A percentile compares a stretch with the other conserved stretches of the same genome.
phyloP scores from a whole-genome alignment of 1,284 basidiomycete genomes.

The Phlebopus sp. region DNA sequence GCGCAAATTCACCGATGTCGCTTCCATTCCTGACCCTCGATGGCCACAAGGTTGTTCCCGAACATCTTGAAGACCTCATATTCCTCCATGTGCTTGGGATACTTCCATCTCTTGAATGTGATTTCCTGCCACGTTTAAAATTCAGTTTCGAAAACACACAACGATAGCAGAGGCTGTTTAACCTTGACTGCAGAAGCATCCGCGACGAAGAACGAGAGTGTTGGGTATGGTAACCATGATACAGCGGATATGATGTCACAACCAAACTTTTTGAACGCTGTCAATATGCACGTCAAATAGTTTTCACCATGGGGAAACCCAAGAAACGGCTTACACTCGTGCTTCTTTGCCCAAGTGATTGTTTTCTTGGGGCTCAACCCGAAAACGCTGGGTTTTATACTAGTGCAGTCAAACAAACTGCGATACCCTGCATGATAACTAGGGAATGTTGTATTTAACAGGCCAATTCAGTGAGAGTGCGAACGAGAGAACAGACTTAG shows the following conservation, averaged over 20 bases:
- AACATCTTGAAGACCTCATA: constrained; percentile 1
- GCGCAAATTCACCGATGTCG: not conserved
- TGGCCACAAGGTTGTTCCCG: not conserved
- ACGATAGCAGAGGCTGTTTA: not conserved
- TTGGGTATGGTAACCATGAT: not conserved
- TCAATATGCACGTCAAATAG: no score
- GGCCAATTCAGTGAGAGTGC: not conserved
- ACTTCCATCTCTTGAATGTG: constrained; percentile 1
- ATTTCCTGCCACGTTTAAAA: not conserved
- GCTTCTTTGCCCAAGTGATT: not conserved
- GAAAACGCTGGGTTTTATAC: not conserved
- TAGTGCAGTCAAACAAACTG: not conserved
- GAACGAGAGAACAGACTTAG: not conserved
- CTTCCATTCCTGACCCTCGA: constrained; percentile 1
- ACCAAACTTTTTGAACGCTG: not conserved
- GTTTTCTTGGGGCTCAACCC: not conserved
- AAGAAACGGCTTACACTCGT: not conserved
- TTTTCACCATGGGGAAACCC: no score
- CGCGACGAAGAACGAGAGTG: not conserved
- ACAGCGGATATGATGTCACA: not conserved
- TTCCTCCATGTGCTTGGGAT: constrained; percentile 1
- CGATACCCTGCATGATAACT: not conserved
- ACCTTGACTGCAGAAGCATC: not conserved
- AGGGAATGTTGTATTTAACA: not conserved
- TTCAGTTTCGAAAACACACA: not conserved